Evolutionary conservation across 306 rosid genomes (phyloP).

Genomic region (Astragalus membranaceus): DNA sequence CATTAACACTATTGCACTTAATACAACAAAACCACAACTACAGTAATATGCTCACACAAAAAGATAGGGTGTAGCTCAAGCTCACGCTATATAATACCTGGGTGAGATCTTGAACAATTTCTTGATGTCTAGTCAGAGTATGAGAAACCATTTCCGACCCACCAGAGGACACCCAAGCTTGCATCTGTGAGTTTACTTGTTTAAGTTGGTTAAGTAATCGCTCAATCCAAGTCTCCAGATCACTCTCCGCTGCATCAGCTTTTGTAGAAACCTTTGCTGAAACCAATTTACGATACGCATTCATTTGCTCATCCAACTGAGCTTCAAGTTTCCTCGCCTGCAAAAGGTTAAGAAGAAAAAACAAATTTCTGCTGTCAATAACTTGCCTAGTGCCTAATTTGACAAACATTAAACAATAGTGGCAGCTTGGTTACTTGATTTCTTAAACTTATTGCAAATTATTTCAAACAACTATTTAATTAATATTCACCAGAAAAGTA

Average conservation of each 20-base stretch:
- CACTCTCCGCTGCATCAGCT: conserved; percentile 52
- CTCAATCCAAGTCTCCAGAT: conserved; percentile 77
- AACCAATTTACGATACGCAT: conserved; percentile 72
- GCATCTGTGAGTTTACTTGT: conserved; percentile 95
- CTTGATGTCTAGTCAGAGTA: conserved; percentile 94
- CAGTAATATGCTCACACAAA: neutral
- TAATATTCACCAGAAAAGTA: neutral
- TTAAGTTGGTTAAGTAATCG: conserved; percentile 74
- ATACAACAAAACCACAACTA: neutral
- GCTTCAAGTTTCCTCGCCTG: conserved; percentile 98
- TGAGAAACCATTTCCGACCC: conserved; percentile 99
- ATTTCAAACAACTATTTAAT: neutral
- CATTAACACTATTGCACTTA: neutral
- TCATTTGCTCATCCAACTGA: conserved; percentile 95
- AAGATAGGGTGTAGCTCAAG: neutral
- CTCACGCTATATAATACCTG: conserved; percentile 54
- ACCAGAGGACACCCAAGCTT: conserved; percentile 94
- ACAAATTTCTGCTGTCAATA: conserved; percentile 1
- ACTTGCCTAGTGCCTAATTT: neutral
- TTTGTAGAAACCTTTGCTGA: conserved; percentile 69
- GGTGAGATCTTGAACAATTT: conserved; percentile 92
- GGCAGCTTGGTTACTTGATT: neutral
- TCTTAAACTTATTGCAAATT: conserved; percentile 4
- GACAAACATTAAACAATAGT: conserved; percentile 8
- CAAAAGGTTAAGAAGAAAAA: neutral